Conservation (phyloP, 805 yeast species). For the Ogataea henricii region DNA sequence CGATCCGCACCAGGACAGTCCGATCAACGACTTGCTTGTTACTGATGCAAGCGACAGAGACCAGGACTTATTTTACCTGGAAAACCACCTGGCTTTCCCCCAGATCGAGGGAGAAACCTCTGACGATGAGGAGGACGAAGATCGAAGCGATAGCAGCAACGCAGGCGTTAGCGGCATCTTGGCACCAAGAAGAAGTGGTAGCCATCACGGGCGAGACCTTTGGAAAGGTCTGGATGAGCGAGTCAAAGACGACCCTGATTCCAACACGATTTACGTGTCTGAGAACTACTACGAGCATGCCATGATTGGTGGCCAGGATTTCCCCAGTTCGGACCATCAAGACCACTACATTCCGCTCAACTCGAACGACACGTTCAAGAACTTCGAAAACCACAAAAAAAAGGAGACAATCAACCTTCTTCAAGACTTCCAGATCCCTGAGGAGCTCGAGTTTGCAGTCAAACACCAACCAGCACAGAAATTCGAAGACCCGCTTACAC, state of each 20-base stretch:
- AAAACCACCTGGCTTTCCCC: constrained; percentile 22
- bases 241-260: constrained; percentile 9
- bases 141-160: background rate
- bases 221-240: background rate
- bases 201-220: background rate
- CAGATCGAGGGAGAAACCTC: constrained; percentile 16
- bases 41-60: constrained; percentile 16
- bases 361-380: constrained; percentile 34
- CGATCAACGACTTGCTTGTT: constrained; percentile 10
- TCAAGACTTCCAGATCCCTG: constrained; percentile 22
- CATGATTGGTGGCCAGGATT: constrained; percentile 17
- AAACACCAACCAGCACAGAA: constrained; percentile 38
- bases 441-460: constrained; percentile 26
- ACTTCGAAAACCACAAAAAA: constrained; percentile 36
- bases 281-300: constrained; percentile 21
- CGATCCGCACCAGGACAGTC: constrained; percentile 10
- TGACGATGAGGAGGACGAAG: constrained; percentile 11
- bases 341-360: constrained; percentile 29
- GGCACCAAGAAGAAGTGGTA: background rate
- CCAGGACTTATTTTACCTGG: constrained; percentile 20
- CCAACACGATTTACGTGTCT: constrained; percentile 16
- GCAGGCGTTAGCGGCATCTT: too few species aligned
- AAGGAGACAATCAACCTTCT: constrained; percentile 15
- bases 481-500: constrained; percentile 36
- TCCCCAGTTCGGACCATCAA: constrained; percentile 3